Percentiles rank a stretch among this genome's conserved stretches.
These are phyloP conservation scores for Babjeviella inositovora DNA, from an alignment of 805 yeast genomes.

Conservation along the genomic window DNA sequence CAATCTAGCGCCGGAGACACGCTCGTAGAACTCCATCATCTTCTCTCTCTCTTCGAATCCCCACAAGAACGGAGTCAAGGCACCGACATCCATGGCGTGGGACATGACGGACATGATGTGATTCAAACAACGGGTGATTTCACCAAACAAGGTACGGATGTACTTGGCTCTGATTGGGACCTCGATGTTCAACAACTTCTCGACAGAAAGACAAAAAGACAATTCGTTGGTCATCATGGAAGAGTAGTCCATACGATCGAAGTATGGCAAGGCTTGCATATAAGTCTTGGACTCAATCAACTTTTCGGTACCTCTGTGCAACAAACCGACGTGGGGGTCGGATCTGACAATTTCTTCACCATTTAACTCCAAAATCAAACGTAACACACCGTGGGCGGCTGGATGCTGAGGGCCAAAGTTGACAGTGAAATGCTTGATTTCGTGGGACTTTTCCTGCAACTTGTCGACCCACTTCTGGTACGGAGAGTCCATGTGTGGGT, in stretches of 20 bases:
- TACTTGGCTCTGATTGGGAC: conserved; percentile 78
- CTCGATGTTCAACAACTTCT: conserved; percentile 69
- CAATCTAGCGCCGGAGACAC: conserved; percentile 82
- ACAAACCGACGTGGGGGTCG: conserved; percentile 80
- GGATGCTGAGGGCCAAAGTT: conserved; percentile 93
- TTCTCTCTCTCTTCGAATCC: conserved; percentile 90
- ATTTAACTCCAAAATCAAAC: conserved; percentile 71
- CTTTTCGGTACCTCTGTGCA: conserved; percentile 83
- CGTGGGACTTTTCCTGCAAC: no score
- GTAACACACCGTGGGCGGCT: conserved; percentile 86
- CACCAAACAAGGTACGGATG: conserved; percentile 75
- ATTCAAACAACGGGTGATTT: conserved; percentile 69
- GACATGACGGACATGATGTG: conserved; percentile 78
- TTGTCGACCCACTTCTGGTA: no score
- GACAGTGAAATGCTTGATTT: conserved; percentile 77
- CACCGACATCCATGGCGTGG: conserved; percentile 93
- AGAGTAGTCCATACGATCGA: conserved; percentile 75
- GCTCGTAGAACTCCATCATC: conserved; percentile 82
- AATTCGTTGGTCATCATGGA: conserved; percentile 77
- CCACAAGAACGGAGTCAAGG: conserved; percentile 86
- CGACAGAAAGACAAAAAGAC: conserved; percentile 72
- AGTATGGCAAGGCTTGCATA: conserved; percentile 78
- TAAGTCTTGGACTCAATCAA: conserved; percentile 77
- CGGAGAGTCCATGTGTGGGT: no score
- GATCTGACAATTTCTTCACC: conserved; percentile 82